Conservation (phyloP, 306 rosid genomes). For the Malus domestica region ASM211411v1 NC_041797.1:1823501-1824000, state of each 20-base stretch:
- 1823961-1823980: neutral
- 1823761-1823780: too few relatives aligned
- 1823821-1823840: constrained; percentile 23
- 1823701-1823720: neutral
- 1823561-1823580: neutral
- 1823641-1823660: neutral
- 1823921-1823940: neutral
- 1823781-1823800: too few relatives aligned
- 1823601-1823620: neutral
- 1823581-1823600: neutral
- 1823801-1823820: neutral
- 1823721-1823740: neutral
- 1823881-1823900: constrained; percentile 20
- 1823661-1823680: neutral
- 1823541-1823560: neutral
- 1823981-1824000: neutral
- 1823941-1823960: neutral
- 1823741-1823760: neutral
- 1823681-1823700: neutral
- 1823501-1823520: too few relatives aligned
- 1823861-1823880: constrained; percentile 8
- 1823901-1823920: constrained; percentile 16
- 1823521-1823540: too few relatives aligned
- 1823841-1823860: constrained; percentile 36
- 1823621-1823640: neutral